Base-by-base conservation (phyloP, 257 asterid species). In the Ilex aquifolium region DNA sequence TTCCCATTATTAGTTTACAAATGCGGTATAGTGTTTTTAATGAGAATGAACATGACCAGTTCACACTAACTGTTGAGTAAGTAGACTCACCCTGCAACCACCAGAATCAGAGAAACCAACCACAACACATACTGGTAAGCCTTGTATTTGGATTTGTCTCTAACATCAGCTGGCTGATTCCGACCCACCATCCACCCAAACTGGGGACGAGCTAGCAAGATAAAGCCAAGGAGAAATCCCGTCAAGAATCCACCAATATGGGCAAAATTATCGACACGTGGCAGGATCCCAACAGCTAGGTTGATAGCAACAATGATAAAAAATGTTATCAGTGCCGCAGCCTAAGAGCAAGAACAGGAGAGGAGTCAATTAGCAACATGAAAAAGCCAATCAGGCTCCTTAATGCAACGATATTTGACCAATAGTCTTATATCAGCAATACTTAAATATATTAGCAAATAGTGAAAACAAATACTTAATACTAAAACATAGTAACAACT, bases 211-310 rank as follows among this genome's bases (percentile, higher is more conserved):
- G 89, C 88, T 48, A 92, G 72, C 63, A 92, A 71, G 60, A 92
- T 63, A 72, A 86, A 86, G 29, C 97, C 98, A n/a, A 92, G 93
- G 42, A 92, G 85, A 48, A 88, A 69, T 15, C 98, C 98, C 4
- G 93, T 72, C 66, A 87, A 62, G 74, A 92, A 92, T 61, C 98
- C 98, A 63, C 98, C 98, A 30, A 88, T 87, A 69, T 88, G 96
- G 30, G 95, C 95, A 63, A 88, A 88, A 74, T 88, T 92, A 62
- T 88, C 84, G 6, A 91, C 95, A 31, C 82, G 89, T 4, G 98
- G 98, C 72, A 91, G 78, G 65, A 91, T 83, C 52, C 98, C 96
- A 58, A 86, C 79, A 2, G 81, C 98, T 53, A 91, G 73, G 61
- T 91, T 92, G 4, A 92, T 73, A 59, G 77, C 17, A 53, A 87